Evolutionary conservation across 2,329 filamentous ascomycete genomes (phyloP).

Genomic region (Myriosclerotinia duriaeana): DNA sequence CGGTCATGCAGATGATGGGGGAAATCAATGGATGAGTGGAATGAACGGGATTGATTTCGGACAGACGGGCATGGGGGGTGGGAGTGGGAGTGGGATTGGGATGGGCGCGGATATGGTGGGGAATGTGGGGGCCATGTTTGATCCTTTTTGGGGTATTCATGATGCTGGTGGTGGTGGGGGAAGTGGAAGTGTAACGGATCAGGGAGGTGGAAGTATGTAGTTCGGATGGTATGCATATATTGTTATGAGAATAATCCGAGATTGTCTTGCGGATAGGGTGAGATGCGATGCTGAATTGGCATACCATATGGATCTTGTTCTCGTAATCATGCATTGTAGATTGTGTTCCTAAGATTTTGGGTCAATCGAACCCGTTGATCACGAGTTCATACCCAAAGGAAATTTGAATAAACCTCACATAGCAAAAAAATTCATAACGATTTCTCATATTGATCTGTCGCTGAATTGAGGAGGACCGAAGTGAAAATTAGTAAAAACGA

Average conservation of each 20-base stretch:
- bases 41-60: neutral
- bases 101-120: slow-evolving; percentile 2
- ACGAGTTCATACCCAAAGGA: no score
- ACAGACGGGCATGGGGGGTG: neutral
- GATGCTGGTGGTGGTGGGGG: neutral
- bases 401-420: no score
- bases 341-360: neutral
- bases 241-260: neutral
- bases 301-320: no score
- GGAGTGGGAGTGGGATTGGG: neutral
- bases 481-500: no score
- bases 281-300: neutral
- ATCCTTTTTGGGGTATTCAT: slow-evolving; percentile 10
- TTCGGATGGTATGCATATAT: neutral
- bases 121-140: slow-evolving; percentile 10
- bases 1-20: slow-evolving; percentile 3
- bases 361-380: neutral
- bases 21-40: neutral
- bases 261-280: neutral
- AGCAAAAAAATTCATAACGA: no score
- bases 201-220: neutral
- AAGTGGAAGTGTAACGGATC: neutral
- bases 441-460: no score
- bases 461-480: no score
- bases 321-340: no score